Evolutionary conservation across 140 eudicot genomes (phyloP), one percentile per base, ranked within the genome.

Genomic region (Ambrosia hybrid): DNA sequence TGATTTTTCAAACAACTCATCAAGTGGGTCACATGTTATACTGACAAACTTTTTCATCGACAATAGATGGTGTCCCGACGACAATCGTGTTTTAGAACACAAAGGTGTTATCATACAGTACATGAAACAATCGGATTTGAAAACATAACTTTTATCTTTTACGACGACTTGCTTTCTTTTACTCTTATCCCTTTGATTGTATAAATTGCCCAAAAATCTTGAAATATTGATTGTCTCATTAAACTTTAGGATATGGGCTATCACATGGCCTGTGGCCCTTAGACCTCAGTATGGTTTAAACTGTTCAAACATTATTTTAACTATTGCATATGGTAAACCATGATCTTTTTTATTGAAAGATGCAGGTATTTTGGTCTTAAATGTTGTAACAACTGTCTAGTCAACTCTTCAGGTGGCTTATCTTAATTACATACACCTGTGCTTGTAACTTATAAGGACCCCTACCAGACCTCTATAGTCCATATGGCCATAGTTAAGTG

Each of bases 391-490:
- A 52, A 53, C 79, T 26, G 48, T 74, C 65, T 57, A 43, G 65
- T 72, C 78, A 78, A 57, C 78, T 51, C 73, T 66, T 78, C 65
- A 57, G 74, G 83, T 79, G 67, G 53, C 62, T 55, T 46, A 65
- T 65, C 68, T 33, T 56, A 51, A 78, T 39, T 61, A 71, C 60
- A 71, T 64, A 16, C 61, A 78, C n/a, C 10, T 33, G 36, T 78
- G 43, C 69, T 79, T 46, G 67, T 37, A 34, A 26, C 69, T 79
- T 46, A 73, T 37, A 34, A 26, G 75, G 83, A 66, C 83, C 74
- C 77, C 77, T 69, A 69, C 71, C 58, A 37, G 39, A 69, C 61
- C 63, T 21, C 64, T 55, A 15, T 10, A 46, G 70, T 36, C 46
- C 45, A 39, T 39, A 39, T 43, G 67, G 3, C 41, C n/a, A 0